Evolutionary conservation across 495 filamentous ascomycete species (phyloP).

Genomic region (Paragyromitra xinjiangensis): DNA sequence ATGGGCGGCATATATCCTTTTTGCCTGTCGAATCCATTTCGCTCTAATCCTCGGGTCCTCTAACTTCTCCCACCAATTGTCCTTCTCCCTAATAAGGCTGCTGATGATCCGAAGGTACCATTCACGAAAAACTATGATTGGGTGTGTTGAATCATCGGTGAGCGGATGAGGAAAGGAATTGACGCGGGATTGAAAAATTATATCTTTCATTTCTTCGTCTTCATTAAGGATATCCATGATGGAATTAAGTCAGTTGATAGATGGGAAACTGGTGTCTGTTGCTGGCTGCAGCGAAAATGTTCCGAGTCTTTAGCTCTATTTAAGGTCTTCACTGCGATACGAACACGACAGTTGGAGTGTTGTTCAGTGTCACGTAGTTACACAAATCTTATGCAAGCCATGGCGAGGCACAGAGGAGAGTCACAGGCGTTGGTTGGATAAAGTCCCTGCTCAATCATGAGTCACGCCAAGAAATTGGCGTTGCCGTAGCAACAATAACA

Average conservation of each 20-base stretch:
- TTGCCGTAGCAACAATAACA: neutral
- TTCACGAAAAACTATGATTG: neutral
- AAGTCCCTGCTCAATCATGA: neutral
- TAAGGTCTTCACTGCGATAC: neutral
- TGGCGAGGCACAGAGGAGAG: neutral
- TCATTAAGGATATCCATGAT: neutral
- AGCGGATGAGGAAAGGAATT: conserved; percentile 6
- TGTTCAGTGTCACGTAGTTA: neutral
- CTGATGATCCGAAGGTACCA: neutral
- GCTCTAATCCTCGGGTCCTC: conserved; percentile 1
- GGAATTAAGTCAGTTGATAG: neutral
- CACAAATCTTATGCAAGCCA: neutral
- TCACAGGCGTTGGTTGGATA: neutral
- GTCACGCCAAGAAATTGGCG: neutral
- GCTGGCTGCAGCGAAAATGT: neutral
- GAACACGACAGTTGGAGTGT: neutral
- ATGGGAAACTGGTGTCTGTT: neutral
- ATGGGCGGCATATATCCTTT: neutral
- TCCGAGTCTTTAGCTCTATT: neutral
- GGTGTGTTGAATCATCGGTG: neutral
- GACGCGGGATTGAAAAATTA: neutral
- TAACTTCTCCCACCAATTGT: conserved; percentile 13
- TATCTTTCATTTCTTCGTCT: neutral
- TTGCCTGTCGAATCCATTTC: conserved; percentile 11
- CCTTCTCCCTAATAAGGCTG: conserved; percentile 19